Conservation (phyloP, 768 basidiomycete genomes). For the Psilocybe cyanescens region DNA sequence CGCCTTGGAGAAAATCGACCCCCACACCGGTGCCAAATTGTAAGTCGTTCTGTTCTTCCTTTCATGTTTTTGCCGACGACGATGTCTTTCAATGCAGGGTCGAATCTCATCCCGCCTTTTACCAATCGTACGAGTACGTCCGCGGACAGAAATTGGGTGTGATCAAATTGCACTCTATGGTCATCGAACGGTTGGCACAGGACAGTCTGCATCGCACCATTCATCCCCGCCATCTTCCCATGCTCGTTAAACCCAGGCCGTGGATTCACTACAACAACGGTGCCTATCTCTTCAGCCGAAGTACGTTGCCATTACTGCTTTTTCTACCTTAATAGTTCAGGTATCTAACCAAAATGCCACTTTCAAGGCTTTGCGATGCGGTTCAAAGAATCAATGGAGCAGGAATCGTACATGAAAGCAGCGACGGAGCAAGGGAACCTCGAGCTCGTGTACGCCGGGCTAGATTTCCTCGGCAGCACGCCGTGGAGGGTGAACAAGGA, state of each 20-base stretch:
- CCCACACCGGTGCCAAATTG: conserved; percentile 61
- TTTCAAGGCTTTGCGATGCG: conserved; percentile 70
- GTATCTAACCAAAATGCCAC: conserved; percentile 39
- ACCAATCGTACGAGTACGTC: conserved; percentile 90
- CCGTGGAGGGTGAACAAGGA: conserved; percentile 88
- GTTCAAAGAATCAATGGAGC: conserved; percentile 89
- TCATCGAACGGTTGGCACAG: conserved; percentile 75
- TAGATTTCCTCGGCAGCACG: conserved; percentile 89
- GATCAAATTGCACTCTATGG: conserved; percentile 81
- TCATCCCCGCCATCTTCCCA: conserved; percentile 94
- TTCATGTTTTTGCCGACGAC: not conserved
- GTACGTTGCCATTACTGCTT: conserved; percentile 42
- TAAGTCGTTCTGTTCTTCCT: conserved; percentile 39
- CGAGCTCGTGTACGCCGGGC: conserved; percentile 83
- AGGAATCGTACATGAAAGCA: conserved; percentile 73
- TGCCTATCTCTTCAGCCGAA: conserved; percentile 80
- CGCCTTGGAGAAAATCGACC: conserved; percentile 58
- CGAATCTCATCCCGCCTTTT: conserved; percentile 85
- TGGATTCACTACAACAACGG: conserved; percentile 83
- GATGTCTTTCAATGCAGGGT: conserved; percentile 40
- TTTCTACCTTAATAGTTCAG: conserved; percentile 3
- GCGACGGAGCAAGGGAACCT: conserved; percentile 77
- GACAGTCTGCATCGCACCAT: conserved; percentile 73
- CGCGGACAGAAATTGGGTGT: conserved; percentile 95
- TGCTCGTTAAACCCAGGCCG: conserved; percentile 90